Evolutionary conservation across 257 asterid species (phyloP).

Genomic region (Ocimum tenuiflorum): DNA sequence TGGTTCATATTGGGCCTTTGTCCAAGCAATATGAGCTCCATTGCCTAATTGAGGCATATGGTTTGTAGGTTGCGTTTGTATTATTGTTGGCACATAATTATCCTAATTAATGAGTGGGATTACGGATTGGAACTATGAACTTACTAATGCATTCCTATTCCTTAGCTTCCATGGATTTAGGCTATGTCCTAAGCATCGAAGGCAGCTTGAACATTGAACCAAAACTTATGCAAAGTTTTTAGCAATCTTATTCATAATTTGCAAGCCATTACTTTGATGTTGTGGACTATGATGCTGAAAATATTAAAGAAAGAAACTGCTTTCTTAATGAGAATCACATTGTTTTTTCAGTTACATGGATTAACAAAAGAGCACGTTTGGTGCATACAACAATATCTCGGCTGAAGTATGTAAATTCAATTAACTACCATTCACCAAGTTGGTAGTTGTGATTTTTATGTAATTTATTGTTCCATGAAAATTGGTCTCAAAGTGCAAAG

Average conservation of each 20-base stretch:
- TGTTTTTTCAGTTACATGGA: background rate
- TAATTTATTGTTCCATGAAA: background rate
- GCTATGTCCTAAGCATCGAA: slow-evolving; percentile 1
- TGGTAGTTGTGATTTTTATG: background rate
- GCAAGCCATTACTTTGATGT: background rate
- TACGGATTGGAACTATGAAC: background rate
- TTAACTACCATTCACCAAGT: background rate
- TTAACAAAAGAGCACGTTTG: background rate
- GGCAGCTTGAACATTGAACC: background rate
- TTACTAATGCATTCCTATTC: background rate
- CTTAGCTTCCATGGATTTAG: background rate
- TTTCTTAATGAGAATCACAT: background rate
- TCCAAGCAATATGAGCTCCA: too few relatives aligned
- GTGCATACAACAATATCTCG: background rate
- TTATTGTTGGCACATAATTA: background rate
- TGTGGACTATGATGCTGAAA: background rate
- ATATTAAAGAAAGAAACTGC: background rate
- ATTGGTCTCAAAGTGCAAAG: background rate
- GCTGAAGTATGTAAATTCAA: background rate
- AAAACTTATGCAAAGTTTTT: background rate
- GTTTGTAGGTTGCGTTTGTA: background rate
- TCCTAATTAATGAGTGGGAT: background rate
- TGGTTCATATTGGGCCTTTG: background rate
- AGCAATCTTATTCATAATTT: background rate
- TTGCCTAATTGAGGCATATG: background rate